phyloP scores from a whole-genome alignment of 2,329 filamentous ascomycete species.

The Cladosporium sp. region DNA sequence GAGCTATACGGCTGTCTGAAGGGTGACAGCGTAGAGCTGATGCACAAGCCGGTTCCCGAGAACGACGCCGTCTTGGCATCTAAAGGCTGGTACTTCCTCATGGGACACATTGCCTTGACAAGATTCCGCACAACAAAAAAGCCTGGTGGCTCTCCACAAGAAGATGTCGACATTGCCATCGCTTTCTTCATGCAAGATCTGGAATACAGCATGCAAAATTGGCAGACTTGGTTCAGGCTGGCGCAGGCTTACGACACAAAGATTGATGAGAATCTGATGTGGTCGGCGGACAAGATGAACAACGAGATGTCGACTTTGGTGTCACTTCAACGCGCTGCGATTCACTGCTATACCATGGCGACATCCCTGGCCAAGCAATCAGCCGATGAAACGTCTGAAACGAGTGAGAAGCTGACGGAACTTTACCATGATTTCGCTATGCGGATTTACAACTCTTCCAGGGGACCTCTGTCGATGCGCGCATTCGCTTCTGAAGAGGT shows the following conservation, averaged over 20 bases:
- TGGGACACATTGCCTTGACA: conserved; percentile 83
- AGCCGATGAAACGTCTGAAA: conserved; percentile 56
- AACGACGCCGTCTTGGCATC: conserved; percentile 70
- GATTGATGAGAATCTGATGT: conserved; percentile 81
- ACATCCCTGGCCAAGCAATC: conserved; percentile 60
- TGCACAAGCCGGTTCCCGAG: conserved; percentile 60
- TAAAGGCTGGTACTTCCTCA: conserved; percentile 88
- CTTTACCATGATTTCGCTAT: conserved; percentile 69
- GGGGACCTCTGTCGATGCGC: conserved; percentile 67
- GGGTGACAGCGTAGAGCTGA: conserved; percentile 73
- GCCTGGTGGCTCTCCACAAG: conserved; percentile 70
- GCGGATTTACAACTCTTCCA: conserved; percentile 67
- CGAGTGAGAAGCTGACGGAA: conserved; percentile 59
- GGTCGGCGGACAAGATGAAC: conserved; percentile 90
- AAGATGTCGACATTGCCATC: conserved; percentile 79
- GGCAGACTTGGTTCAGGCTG: conserved; percentile 89
- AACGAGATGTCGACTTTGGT: conserved; percentile 74
- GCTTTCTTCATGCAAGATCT: conserved; percentile 79
- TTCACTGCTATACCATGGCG: conserved; percentile 75
- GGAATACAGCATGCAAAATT: conserved; percentile 76
- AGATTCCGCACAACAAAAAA: conserved; percentile 82
- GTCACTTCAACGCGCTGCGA: conserved; percentile 73
- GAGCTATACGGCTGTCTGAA: conserved; percentile 77
- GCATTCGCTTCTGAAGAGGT: conserved; percentile 64
- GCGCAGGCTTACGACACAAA: conserved; percentile 87